Conservation (phyloP, 108 stramenopile genomes). For the Cyclotella cryptica region DNA sequence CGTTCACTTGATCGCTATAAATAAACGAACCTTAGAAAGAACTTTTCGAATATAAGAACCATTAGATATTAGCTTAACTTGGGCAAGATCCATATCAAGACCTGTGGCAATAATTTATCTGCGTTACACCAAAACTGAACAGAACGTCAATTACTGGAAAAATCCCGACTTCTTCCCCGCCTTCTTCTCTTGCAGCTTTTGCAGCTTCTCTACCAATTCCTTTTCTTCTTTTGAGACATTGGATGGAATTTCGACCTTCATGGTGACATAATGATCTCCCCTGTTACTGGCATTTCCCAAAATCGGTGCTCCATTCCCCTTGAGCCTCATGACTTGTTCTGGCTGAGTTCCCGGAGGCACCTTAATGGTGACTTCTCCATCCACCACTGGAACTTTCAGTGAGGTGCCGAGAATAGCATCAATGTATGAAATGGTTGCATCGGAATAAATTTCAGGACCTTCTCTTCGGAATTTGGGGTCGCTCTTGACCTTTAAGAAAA, state of each 20-base stretch:
- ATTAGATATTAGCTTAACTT: too few relatives aligned
- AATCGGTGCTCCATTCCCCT: slow-evolving; percentile 91
- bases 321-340: slow-evolving; percentile 93
- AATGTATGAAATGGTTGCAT: slow-evolving; percentile 84
- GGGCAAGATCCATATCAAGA: too few relatives aligned
- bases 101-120: too few relatives aligned
- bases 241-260: slow-evolving; percentile 95
- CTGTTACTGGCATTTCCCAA: slow-evolving; percentile 79
- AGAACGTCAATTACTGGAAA: slow-evolving; percentile 41
- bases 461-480: slow-evolving; percentile 92
- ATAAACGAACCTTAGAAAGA: too few relatives aligned
- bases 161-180: slow-evolving; percentile 61
- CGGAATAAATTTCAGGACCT: slow-evolving; percentile 95
- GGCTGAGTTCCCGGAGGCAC: slow-evolving; percentile 97
- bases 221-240: slow-evolving; percentile 90
- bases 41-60: too few relatives aligned
- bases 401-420: slow-evolving; percentile 96
- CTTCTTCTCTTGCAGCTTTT: slow-evolving; percentile 79
- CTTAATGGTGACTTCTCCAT: slow-evolving; percentile 96
- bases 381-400: slow-evolving; percentile 91
- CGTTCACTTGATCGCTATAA: too few relatives aligned
- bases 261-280: slow-evolving; percentile 97
- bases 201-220: slow-evolving; percentile 84
- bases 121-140: too few relatives aligned
- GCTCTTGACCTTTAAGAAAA: slow-evolving; percentile 94